phyloP scores from a whole-genome alignment of 2,329 filamentous ascomycete genomes.

The Paecilomyces niveus region DNA sequence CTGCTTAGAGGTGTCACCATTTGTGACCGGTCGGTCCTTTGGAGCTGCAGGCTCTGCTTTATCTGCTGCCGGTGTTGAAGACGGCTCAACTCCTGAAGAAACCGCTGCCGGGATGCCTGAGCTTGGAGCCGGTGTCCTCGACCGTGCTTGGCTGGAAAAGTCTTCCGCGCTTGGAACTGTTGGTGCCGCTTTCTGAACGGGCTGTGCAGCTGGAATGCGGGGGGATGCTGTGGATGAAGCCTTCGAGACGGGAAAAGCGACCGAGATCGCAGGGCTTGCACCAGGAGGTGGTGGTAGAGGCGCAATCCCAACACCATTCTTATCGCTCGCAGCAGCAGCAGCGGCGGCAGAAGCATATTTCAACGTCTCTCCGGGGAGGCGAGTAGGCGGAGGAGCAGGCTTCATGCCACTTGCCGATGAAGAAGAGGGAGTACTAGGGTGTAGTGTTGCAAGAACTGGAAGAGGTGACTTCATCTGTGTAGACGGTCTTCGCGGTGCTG shows the following conservation, averaged over 20 bases:
- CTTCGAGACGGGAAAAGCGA: slow-evolving; percentile 44
- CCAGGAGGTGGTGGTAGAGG: slow-evolving; percentile 87
- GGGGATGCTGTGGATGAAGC: slow-evolving; percentile 55
- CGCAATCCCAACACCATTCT: slow-evolving; percentile 81
- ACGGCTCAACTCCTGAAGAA: slow-evolving; percentile 34
- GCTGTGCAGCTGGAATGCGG: slow-evolving; percentile 42
- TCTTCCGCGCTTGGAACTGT: slow-evolving; percentile 36
- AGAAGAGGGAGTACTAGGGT: slow-evolving; percentile 48
- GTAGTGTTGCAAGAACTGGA: slow-evolving; percentile 84
- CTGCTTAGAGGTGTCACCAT: slow-evolving; percentile 44
- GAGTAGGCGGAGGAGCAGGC: slow-evolving; percentile 76
- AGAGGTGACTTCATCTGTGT: slow-evolving; percentile 88
- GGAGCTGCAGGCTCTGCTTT: slow-evolving; percentile 34
- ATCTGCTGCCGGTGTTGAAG: slow-evolving; percentile 38
- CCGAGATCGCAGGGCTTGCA: slow-evolving; percentile 43
- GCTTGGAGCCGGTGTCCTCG: slow-evolving; percentile 47
- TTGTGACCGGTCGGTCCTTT: slow-evolving; percentile 39
- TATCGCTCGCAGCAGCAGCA: slow-evolving; percentile 83
- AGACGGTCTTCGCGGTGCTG: slow-evolving; percentile 64
- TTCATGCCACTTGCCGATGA: slow-evolving; percentile 68
- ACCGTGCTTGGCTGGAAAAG: slow-evolving; percentile 27
- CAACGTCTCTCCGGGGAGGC: slow-evolving; percentile 79
- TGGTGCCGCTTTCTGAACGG: slow-evolving; percentile 35
- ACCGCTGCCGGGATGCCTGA: slow-evolving; percentile 38
- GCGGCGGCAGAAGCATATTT: slow-evolving; percentile 97